Evolutionary conservation across 768 basidiomycete genomes (phyloP).

Genomic region (Leccinum boreale): DNA sequence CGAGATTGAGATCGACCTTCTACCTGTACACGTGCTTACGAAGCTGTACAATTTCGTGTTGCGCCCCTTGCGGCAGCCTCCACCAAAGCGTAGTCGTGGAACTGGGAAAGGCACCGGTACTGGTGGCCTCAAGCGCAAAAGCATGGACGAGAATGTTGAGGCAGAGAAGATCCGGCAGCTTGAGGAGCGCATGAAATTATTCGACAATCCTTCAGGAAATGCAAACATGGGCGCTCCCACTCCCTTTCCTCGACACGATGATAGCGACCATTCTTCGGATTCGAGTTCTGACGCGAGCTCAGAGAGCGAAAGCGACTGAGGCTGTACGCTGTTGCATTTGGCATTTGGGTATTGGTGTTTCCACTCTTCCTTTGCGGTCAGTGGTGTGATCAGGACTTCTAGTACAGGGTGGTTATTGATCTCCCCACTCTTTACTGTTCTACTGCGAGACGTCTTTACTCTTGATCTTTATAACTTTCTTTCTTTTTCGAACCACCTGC

Average conservation of each 20-base stretch:
- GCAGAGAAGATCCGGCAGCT: constrained; percentile 91
- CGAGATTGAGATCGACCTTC: constrained; percentile 93
- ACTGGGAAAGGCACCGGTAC: constrained; percentile 80
- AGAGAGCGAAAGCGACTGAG: constrained; percentile 79
- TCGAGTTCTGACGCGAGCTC: constrained; percentile 81
- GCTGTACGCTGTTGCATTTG: constrained; percentile 7
- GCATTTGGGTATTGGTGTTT: constrained; percentile 16
- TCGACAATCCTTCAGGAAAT: constrained; percentile 58
- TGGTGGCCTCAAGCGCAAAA: constrained; percentile 88
- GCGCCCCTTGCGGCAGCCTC: constrained; percentile 66
- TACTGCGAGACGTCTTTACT: constrained; percentile 22
- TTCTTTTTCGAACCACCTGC: constrained; percentile 20
- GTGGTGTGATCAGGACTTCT: constrained; percentile 25
- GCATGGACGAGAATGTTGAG: constrained; percentile 96
- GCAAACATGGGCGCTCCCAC: constrained; percentile 33
- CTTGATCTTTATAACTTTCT: constrained; percentile 38
- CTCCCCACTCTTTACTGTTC: constrained; percentile 25
- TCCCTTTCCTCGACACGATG: constrained; percentile 33
- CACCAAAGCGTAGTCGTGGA: constrained; percentile 56
- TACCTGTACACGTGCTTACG: constrained; percentile 83
- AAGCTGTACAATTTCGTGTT: constrained; percentile 96
- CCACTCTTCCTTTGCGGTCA: constrained; percentile 8
- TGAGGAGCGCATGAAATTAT: constrained; percentile 83
- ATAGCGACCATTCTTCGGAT: constrained; percentile 77
- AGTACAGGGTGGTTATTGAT: constrained; percentile 10